These are phyloP conservation scores for Margaritispora aquatica DNA, from an alignment of 495 filamentous ascomycete genomes.

Conservation along the genomic window DNA sequence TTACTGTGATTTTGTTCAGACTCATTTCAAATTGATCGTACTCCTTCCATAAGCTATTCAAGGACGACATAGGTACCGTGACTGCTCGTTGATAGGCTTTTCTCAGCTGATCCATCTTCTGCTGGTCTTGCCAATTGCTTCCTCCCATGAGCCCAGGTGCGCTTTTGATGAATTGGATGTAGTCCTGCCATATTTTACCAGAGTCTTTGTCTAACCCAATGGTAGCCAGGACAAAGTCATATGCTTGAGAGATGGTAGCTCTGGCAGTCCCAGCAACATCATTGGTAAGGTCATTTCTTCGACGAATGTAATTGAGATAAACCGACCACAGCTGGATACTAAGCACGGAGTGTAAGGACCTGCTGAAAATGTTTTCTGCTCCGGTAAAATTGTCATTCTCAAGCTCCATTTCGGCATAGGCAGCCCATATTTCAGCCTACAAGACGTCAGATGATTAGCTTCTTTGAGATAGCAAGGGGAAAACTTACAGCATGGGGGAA, in stretches of 20 bases:
- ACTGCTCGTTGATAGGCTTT: conserved; percentile 89
- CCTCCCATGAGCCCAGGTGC: conserved; percentile 82
- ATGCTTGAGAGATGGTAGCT: conserved; percentile 69
- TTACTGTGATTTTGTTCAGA: conserved; percentile 65
- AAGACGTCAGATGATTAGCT: conserved; percentile 8
- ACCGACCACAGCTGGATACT: conserved; percentile 83
- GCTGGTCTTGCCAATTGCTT: conserved; percentile 86
- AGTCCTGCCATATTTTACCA: conserved; percentile 88
- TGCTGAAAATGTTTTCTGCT: conserved; percentile 76
- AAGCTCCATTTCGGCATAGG: conserved; percentile 81
- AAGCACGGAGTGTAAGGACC: conserved; percentile 63
- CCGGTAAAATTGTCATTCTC: conserved; percentile 68
- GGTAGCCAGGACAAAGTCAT: conserved; percentile 83
- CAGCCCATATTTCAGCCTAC: conserved; percentile 85
- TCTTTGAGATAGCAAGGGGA: not conserved
- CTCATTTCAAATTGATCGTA: conserved; percentile 93
- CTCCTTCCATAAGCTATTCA: conserved; percentile 88
- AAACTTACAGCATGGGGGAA: conserved; percentile 85
- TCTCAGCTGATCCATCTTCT: conserved; percentile 91
- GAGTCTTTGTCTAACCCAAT: conserved; percentile 89
- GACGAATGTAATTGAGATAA: conserved; percentile 94
- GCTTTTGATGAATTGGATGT: conserved; percentile 81
- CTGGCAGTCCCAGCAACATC: conserved; percentile 73
- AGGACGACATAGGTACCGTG: conserved; percentile 69
- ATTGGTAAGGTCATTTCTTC: conserved; percentile 75